Percentiles rank a stretch among this genome's conserved stretches.
These are phyloP conservation scores for Gamsiella multidivaricata DNA, from an alignment of 192 early-diverging fungal genomes.

Conservation along the genomic window DNA sequence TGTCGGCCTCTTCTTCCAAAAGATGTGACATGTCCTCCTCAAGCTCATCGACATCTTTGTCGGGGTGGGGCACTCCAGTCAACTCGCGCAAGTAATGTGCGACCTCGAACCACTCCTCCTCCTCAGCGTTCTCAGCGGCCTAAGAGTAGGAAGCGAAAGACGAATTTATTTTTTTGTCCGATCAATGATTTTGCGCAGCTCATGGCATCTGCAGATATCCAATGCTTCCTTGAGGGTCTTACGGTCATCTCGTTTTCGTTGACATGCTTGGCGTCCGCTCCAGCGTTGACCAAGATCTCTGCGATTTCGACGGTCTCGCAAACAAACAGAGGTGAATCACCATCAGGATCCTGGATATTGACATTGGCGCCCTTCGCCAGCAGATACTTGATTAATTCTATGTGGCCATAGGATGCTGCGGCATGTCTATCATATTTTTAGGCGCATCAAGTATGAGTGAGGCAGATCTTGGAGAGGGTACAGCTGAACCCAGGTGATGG, in stretches of 20 bases:
- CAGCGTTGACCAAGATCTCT: slow-evolving; percentile 70
- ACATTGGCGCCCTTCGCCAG: slow-evolving; percentile 71
- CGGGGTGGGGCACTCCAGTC: slow-evolving; percentile 65
- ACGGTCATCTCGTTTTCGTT: slow-evolving; percentile 75
- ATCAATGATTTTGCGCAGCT: too few relatives aligned
- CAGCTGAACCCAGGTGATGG: not conserved
- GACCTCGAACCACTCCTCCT: slow-evolving; percentile 75
- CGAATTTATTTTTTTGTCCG: too few relatives aligned
- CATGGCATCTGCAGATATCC: too few relatives aligned
- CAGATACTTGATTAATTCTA: slow-evolving; percentile 73
- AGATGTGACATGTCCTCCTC: slow-evolving; percentile 35
- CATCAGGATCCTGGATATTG: slow-evolving; percentile 79
- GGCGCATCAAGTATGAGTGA: not conserved
- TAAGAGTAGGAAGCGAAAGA: slow-evolving; percentile 7
- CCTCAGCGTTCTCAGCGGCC: slow-evolving; percentile 66
- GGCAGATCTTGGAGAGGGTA: not conserved
- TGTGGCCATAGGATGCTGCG: slow-evolving; percentile 79
- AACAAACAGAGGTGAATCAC: slow-evolving; percentile 85
- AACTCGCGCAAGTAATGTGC: slow-evolving; percentile 67
- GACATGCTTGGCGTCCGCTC: slow-evolving; percentile 69
- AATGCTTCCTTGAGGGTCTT: too few relatives aligned
- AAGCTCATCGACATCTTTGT: slow-evolving; percentile 50
- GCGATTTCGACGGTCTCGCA: slow-evolving; percentile 79
- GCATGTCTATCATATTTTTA: slow-evolving; percentile 58
- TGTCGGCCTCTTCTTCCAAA: slow-evolving; percentile 33